Evolutionary conservation across 2,329 filamentous ascomycete genomes (phyloP).

Genomic region (Fusarium miscanthi): DNA sequence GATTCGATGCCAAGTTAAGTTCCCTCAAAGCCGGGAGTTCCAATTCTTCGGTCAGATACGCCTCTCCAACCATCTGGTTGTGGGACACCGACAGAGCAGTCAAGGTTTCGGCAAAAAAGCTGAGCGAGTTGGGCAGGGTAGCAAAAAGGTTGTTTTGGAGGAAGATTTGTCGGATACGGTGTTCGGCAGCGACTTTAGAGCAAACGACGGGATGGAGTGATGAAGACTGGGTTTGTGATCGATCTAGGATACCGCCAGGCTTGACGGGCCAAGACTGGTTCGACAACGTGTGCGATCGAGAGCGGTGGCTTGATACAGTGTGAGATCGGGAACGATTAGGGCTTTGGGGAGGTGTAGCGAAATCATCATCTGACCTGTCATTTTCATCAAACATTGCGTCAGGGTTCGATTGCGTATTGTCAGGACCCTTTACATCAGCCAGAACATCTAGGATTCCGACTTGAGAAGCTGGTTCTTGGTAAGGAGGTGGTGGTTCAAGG

Average conservation of each 20-base stretch:
- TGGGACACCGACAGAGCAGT: constrained; percentile 79
- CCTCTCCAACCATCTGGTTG: constrained; percentile 74
- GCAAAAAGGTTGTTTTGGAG: constrained; percentile 83
- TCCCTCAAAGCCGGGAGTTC: constrained; percentile 80
- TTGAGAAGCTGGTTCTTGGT: constrained; percentile 48
- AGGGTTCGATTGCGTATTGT: background rate
- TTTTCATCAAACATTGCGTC: constrained; percentile 52
- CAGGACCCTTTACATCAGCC: constrained; percentile 34
- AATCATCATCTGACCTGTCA: constrained; percentile 63
- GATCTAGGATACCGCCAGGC: constrained; percentile 73
- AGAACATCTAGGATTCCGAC: constrained; percentile 36
- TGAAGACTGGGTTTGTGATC: constrained; percentile 73
- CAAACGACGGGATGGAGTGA: constrained; percentile 68
- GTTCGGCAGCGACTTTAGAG: constrained; percentile 65
- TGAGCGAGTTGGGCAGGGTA: constrained; percentile 75
- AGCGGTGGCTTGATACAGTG: constrained; percentile 57
- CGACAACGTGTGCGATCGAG: constrained; percentile 58
- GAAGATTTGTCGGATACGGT: constrained; percentile 67
- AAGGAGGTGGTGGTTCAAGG: constrained; percentile 67
- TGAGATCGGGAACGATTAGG: constrained; percentile 62
- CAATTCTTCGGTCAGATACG: constrained; percentile 73
- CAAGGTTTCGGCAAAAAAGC: constrained; percentile 76
- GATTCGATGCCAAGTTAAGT: constrained; percentile 79
- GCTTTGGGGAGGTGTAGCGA: constrained; percentile 66
- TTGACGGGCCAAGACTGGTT: constrained; percentile 66